Conservation (phyloP, 2,329 filamentous ascomycete species). For the Proliferodiscus dingleyae region DNA sequence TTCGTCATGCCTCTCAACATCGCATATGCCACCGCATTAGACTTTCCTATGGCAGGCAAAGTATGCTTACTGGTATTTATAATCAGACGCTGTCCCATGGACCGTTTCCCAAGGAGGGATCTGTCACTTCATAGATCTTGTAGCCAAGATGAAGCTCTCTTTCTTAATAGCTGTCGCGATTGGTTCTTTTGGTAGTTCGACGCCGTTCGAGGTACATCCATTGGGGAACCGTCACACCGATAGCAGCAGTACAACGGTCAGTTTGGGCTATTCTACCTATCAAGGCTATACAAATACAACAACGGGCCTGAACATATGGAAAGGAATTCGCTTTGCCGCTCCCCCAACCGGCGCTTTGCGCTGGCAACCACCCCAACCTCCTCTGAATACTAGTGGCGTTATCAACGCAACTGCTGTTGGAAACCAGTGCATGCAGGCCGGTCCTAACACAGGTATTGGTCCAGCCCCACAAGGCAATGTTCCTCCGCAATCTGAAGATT, state of each 20-base stretch:
- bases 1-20: too few species aligned
- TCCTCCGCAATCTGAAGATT: constrained; percentile 22
- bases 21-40: too few species aligned
- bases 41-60: too few species aligned
- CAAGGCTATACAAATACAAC: constrained; percentile 37
- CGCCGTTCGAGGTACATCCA: neutral
- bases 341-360: constrained; percentile 37
- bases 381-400: constrained; percentile 30
- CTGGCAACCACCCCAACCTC: constrained; percentile 37
- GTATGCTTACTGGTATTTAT: too few species aligned
- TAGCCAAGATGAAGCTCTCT: neutral
- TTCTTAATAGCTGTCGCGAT: neutral
- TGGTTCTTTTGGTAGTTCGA: neutral
- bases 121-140: too few species aligned
- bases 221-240: neutral
- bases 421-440: constrained; percentile 11
- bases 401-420: constrained; percentile 21
- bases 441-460: too few species aligned
- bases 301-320: constrained; percentile 38
- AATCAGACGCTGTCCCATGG: too few species aligned
- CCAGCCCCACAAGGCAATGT: too few species aligned
- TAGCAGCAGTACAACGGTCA: constrained; percentile 24
- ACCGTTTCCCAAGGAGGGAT: too few species aligned
- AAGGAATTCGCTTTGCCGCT: constrained; percentile 43
- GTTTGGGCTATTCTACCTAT: constrained; percentile 44